phyloP scores from a whole-genome alignment of 2,329 filamentous ascomycete genomes.

The Fusarium sp. region DNA sequence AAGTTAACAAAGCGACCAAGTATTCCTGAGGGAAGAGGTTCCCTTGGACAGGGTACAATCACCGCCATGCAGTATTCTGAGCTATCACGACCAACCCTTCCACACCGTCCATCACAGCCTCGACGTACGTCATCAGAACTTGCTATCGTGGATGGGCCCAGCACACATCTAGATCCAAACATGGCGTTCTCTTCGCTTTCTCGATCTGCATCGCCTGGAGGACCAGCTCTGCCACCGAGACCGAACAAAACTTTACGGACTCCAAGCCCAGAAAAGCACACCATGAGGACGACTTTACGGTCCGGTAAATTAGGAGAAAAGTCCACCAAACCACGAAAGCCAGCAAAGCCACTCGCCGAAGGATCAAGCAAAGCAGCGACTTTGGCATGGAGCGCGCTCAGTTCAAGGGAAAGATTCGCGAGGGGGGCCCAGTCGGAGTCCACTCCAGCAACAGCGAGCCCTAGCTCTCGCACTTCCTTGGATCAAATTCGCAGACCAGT shows the following conservation, averaged over 20 bases:
- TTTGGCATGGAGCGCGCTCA: slow-evolving; percentile 67
- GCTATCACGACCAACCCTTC: slow-evolving; percentile 74
- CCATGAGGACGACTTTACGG: slow-evolving; percentile 70
- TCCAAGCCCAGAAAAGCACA: slow-evolving; percentile 69
- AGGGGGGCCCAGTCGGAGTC: slow-evolving; percentile 43
- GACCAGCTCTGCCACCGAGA: slow-evolving; percentile 41
- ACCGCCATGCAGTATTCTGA: slow-evolving; percentile 83
- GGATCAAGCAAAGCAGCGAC: slow-evolving; percentile 72
- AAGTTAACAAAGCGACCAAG: slow-evolving; percentile 39
- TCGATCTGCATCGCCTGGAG: slow-evolving; percentile 47
- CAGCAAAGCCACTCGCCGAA: slow-evolving; percentile 57
- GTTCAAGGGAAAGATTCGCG: slow-evolving; percentile 51
- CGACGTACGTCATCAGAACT: slow-evolving; percentile 63
- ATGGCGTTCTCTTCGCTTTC: slow-evolving; percentile 36
- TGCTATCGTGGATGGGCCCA: slow-evolving; percentile 52
- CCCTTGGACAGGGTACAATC: slow-evolving; percentile 84
- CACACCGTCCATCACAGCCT: slow-evolving; percentile 67
- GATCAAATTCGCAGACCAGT: slow-evolving; percentile 50
- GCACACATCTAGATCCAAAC: slow-evolving; percentile 28
- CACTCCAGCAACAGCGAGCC: slow-evolving; percentile 29
- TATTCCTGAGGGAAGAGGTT: slow-evolving; percentile 58
- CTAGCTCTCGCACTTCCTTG: slow-evolving; percentile 40
- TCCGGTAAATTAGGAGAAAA: slow-evolving; percentile 59
- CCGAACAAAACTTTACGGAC: slow-evolving; percentile 57
- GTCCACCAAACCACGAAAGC: slow-evolving; percentile 52